Percentiles rank a stretch among this genome's conserved stretches.
phyloP scores from a whole-genome alignment of 768 basidiomycete species.

The Lactarius pseudohatsudake region DNA sequence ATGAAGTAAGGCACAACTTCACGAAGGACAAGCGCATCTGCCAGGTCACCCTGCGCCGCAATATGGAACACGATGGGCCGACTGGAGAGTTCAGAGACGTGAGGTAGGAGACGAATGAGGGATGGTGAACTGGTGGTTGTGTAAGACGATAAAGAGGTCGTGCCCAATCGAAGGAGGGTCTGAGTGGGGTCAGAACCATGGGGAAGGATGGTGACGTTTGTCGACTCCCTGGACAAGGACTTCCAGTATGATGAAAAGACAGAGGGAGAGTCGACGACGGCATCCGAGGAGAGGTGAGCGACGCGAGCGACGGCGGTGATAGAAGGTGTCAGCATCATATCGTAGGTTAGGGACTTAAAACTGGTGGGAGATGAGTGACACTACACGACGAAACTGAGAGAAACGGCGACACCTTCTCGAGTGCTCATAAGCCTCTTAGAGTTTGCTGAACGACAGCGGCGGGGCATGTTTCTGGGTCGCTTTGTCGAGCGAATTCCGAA shows the following conservation, averaged over 20 bases:
- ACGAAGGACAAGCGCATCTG: conserved; percentile 73
- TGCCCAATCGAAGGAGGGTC: conserved; percentile 49
- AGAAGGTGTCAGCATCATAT: conserved; percentile 28
- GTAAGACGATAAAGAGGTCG: conserved; percentile 54
- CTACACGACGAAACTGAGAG: not conserved
- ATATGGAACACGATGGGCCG: conserved; percentile 72
- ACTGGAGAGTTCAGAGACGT: conserved; percentile 65
- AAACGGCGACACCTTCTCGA: not conserved
- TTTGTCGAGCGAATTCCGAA: conserved; percentile 2
- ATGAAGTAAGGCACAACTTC: conserved; percentile 81
- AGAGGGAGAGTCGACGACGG: conserved; percentile 54
- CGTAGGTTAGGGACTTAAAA: not conserved
- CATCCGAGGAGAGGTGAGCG: conserved; percentile 69
- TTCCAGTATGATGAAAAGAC: conserved; percentile 44
- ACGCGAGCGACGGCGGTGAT: conserved; percentile 58
- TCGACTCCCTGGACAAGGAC: conserved; percentile 34
- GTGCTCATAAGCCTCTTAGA: not conserved
- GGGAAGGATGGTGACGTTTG: conserved; percentile 52
- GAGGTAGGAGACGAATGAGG: conserved; percentile 60
- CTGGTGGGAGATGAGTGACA: not conserved
- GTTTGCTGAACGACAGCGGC: not conserved
- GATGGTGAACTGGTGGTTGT: conserved; percentile 53
- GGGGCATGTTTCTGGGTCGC: not conserved
- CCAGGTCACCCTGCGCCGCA: conserved; percentile 62
- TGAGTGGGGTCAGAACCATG: conserved; percentile 65